A percentile compares a stretch with the other conserved stretches of the same genome.
Evolutionary conservation across 2,329 filamentous ascomycete species (phyloP).

Genomic region (Parascedosporium putredinis): DNA sequence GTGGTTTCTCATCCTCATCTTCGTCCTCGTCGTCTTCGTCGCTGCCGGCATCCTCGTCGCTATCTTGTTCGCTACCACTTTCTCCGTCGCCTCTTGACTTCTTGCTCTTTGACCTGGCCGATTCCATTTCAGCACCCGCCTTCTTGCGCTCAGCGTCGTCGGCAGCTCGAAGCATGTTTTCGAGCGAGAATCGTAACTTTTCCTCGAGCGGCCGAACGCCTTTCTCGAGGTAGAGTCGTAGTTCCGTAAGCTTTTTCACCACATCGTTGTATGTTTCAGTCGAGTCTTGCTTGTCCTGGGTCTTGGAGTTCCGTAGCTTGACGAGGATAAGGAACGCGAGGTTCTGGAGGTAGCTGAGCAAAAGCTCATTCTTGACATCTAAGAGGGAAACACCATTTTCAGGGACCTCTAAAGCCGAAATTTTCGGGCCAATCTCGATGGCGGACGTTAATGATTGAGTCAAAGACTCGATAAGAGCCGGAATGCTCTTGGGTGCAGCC

Average conservation of each 20-base stretch:
- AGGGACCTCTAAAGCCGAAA: conserved; percentile 57
- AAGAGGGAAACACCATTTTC: conserved; percentile 86
- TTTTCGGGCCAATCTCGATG: conserved; percentile 54
- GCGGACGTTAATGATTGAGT: conserved; percentile 51
- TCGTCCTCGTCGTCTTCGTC: conserved; percentile 27
- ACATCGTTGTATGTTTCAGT: conserved; percentile 34
- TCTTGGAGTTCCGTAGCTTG: conserved; percentile 55
- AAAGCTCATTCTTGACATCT: conserved; percentile 93
- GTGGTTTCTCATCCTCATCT: conserved; percentile 15
- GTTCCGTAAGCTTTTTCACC: conserved; percentile 77
- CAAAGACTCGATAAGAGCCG: conserved; percentile 41
- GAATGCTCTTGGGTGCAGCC: conserved; percentile 38
- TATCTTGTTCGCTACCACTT: conserved; percentile 18
- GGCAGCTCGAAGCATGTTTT: conserved; percentile 82
- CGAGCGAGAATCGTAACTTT: conserved; percentile 88
- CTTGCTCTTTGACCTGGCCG: conserved; percentile 15
- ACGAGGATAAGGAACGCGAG: conserved; percentile 78
- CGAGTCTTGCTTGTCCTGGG: conserved; percentile 5
- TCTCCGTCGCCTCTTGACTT: conserved; percentile 21
- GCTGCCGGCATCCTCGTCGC: conserved; percentile 19
- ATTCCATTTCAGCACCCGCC: background rate
- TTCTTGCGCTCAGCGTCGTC: conserved; percentile 53
- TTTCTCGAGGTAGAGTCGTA: conserved; percentile 87
- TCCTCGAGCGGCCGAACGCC: conserved; percentile 84
- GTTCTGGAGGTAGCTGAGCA: conserved; percentile 91